phyloP scores from a whole-genome alignment of 176 grass and related monocot genomes.

The Alloteropsis semialata region DNA sequence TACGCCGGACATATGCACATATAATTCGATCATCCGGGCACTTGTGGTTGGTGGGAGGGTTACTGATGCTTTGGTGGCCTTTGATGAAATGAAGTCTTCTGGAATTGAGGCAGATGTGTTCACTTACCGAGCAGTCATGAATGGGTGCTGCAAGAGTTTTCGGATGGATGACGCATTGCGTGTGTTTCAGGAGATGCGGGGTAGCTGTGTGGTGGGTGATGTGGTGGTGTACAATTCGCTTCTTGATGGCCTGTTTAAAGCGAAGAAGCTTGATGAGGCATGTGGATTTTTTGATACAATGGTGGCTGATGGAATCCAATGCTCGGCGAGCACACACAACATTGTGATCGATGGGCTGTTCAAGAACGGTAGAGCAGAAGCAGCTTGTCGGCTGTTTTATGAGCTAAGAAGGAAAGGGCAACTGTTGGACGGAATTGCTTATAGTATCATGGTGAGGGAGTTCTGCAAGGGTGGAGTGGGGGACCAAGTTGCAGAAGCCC shows the following conservation, averaged over 20 bases:
- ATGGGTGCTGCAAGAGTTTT: conserved; percentile 83
- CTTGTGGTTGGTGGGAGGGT: conserved; percentile 55
- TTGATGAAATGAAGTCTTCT: conserved; percentile 62
- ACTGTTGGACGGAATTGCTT: conserved; percentile 76
- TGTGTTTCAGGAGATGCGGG: conserved; percentile 77
- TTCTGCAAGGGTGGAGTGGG: conserved; percentile 64
- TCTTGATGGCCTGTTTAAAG: conserved; percentile 83
- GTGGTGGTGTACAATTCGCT: conserved; percentile 75
- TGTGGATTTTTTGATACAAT: conserved; percentile 82
- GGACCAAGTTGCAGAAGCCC: conserved; percentile 60
- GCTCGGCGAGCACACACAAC: conserved; percentile 73
- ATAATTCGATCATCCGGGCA: conserved; percentile 69
- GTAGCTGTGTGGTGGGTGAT: conserved; percentile 39
- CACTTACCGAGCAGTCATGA: conserved; percentile 58
- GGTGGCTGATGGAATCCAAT: conserved; percentile 67
- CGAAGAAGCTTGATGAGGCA: conserved; percentile 78
- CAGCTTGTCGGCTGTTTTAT: conserved; percentile 66
- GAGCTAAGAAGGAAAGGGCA: conserved; percentile 81
- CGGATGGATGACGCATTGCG: conserved; percentile 57
- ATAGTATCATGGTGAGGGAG: conserved; percentile 76
- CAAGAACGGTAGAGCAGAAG: conserved; percentile 69
- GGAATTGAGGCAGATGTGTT: conserved; percentile 60
- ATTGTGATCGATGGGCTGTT: conserved; percentile 86
- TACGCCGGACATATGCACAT: conserved; percentile 64
- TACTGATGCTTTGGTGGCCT: conserved; percentile 48